Evolutionary conservation across 108 stramenopile species (phyloP).

Genomic region (Cylindrotheca closterium): DNA sequence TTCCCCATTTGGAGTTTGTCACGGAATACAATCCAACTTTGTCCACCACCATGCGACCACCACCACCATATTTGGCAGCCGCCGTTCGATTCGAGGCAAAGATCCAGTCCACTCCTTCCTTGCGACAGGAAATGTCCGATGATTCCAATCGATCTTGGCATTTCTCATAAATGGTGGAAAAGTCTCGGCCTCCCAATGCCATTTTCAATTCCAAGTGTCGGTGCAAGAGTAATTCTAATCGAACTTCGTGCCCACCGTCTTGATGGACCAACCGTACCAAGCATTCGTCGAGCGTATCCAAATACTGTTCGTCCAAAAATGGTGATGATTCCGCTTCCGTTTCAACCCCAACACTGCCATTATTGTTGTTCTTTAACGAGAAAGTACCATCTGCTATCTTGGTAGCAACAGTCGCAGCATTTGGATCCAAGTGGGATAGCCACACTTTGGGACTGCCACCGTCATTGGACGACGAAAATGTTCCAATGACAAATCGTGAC

Average conservation of each 20-base stretch:
- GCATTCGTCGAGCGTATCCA: conserved; percentile 1
- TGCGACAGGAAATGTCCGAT: background rate
- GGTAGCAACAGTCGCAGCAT: too few species aligned
- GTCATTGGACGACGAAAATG: too few species aligned
- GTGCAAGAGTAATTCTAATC: conserved; percentile 31
- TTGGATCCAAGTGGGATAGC: background rate
- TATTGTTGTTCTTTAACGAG: too few species aligned
- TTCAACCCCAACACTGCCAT: background rate
- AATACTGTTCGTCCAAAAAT: background rate
- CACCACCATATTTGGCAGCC: background rate
- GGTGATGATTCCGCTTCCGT: too few species aligned
- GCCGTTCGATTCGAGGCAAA: background rate
- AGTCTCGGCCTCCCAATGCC: conserved; percentile 38
- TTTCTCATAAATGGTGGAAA: conserved; percentile 18
- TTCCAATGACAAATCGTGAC: background rate
- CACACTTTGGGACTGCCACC: background rate
- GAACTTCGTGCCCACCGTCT: conserved; percentile 42
- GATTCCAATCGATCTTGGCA: background rate
- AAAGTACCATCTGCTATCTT: too few species aligned
- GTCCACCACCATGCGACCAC: conserved; percentile 38
- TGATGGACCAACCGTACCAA: conserved; percentile 11
- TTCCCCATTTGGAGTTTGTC: conserved; percentile 36
- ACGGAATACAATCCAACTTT: conserved; percentile 46
- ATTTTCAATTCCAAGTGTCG: conserved; percentile 28
- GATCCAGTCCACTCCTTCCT: background rate